These are phyloP conservation scores for Rhizopus delemar DNA, from an alignment of 371 early-diverging fungal species.

Conservation along the genomic window DNA sequence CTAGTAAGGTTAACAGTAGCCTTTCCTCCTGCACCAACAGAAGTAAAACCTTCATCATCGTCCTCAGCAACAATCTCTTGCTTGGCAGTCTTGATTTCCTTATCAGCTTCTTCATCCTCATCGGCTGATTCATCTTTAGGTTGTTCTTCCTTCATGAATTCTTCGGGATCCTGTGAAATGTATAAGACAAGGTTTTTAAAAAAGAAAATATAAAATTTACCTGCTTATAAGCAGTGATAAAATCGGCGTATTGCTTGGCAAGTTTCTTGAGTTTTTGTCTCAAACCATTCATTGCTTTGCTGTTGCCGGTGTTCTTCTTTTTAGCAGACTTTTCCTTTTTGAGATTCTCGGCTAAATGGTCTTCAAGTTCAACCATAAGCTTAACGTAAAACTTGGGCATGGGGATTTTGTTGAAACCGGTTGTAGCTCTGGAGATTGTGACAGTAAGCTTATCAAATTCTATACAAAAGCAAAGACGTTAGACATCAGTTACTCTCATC, in stretches of 20 bases:
- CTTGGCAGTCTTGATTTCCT: conserved; percentile 7
- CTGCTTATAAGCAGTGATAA: conserved; percentile 73
- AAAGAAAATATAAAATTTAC: conserved; percentile 29
- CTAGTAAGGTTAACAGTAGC: conserved; percentile 46
- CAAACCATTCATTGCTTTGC: conserved; percentile 86
- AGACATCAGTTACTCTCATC: background rate
- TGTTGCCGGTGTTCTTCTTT: conserved; percentile 81
- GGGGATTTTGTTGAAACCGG: conserved; percentile 64
- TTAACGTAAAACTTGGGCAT: conserved; percentile 82
- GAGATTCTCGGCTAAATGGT: conserved; percentile 57
- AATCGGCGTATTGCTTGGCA: conserved; percentile 73
- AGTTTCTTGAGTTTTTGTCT: conserved; percentile 91
- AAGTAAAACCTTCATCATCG: conserved; percentile 77
- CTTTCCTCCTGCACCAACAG: conserved; percentile 86
- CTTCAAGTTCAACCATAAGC: conserved; percentile 76
- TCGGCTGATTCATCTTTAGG: conserved; percentile 19
- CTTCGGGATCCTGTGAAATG: conserved; percentile 45
- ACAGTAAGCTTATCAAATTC: conserved; percentile 89
- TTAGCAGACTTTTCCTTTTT: conserved; percentile 65
- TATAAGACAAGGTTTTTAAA: background rate
- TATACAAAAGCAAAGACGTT: conserved; percentile 14
- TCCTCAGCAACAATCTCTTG: conserved; percentile 22
- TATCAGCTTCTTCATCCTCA: conserved; percentile 13
- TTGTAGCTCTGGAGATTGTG: conserved; percentile 70
- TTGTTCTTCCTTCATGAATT: conserved; percentile 56